Evolutionary conservation across 768 basidiomycete genomes (phyloP).

Genomic region (Russula dissimulans): DNA sequence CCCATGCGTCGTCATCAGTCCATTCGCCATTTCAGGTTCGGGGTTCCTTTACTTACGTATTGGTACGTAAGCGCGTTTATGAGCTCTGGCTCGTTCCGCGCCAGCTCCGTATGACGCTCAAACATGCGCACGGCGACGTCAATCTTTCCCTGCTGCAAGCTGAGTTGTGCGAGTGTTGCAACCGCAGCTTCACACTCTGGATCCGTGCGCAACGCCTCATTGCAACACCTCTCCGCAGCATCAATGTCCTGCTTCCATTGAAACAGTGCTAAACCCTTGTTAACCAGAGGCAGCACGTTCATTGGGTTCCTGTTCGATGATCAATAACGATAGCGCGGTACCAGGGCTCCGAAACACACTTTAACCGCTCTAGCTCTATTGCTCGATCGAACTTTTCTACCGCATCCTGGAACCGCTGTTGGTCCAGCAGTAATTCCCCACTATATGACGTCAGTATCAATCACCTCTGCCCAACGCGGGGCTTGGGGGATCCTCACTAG

Average conservation of each 20-base stretch:
- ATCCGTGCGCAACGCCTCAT: conserved; percentile 82
- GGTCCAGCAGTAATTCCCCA: conserved; percentile 90
- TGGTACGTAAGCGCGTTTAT: conserved; percentile 67
- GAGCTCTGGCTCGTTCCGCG: conserved; percentile 86
- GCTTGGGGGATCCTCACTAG: conserved; percentile 49
- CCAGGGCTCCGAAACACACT: conserved; percentile 34
- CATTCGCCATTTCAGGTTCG: neutral
- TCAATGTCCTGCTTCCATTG: conserved; percentile 91
- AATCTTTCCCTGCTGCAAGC: conserved; percentile 84
- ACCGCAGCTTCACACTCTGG: conserved; percentile 94
- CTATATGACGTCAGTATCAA: conserved; percentile 32
- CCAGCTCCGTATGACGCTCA: conserved; percentile 70
- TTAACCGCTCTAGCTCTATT: conserved; percentile 75
- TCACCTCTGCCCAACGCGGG: neutral
- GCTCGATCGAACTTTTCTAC: conserved; percentile 90
- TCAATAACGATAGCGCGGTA: conserved; percentile 10
- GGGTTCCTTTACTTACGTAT: conserved; percentile 42
- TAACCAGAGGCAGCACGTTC: conserved; percentile 91
- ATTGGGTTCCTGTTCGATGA: conserved; percentile 30
- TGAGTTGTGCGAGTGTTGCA: conserved; percentile 89
- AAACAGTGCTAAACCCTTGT: conserved; percentile 94
- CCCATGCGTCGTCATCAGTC: neutral
- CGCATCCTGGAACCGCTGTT: conserved; percentile 78
- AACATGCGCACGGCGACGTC: conserved; percentile 83
- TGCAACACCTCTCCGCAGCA: conserved; percentile 75